phyloP scores from a whole-genome alignment of 768 basidiomycete species.

The Royoungia palumana region DNA sequence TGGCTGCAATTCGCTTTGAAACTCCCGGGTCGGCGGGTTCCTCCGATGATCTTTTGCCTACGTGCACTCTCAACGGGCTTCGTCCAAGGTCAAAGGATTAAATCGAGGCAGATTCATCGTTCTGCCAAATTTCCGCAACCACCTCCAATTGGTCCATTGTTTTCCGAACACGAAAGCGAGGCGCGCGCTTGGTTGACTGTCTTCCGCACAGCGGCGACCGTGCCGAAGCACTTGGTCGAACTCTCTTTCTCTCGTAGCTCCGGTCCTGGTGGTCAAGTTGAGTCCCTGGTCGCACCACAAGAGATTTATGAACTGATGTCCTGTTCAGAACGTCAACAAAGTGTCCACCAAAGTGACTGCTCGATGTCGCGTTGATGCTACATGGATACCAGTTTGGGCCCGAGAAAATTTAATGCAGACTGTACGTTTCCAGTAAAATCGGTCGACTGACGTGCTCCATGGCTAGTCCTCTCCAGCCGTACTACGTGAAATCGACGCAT shows the following conservation, averaged over 20 bases:
- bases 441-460: neutral
- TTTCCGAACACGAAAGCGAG: constrained; percentile 39
- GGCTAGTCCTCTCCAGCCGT: constrained; percentile 40
- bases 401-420: constrained; percentile 42
- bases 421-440: constrained; percentile 36
- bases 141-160: constrained; percentile 37
- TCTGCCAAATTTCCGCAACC: constrained; percentile 43
- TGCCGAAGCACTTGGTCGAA: constrained; percentile 55
- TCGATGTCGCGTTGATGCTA: constrained; percentile 52
- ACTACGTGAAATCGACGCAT: constrained; percentile 65
- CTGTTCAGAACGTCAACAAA: constrained; percentile 78
- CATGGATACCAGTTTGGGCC: constrained; percentile 75
- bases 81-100: neutral
- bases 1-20: no score
- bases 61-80: neutral
- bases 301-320: neutral
- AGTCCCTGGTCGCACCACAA: constrained; percentile 5
- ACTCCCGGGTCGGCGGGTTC: no score
- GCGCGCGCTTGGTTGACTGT: constrained; percentile 54
- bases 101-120: constrained; percentile 13
- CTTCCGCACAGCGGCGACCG: constrained; percentile 40
- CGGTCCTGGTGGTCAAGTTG: constrained; percentile 82
- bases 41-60: neutral
- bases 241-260: constrained; percentile 75
- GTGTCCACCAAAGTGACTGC: constrained; percentile 80